A percentile compares a stretch with the other conserved stretches of the same genome.
phyloP scores from a whole-genome alignment of 2,329 filamentous ascomycete genomes.

The Fusarium sp. region DNA sequence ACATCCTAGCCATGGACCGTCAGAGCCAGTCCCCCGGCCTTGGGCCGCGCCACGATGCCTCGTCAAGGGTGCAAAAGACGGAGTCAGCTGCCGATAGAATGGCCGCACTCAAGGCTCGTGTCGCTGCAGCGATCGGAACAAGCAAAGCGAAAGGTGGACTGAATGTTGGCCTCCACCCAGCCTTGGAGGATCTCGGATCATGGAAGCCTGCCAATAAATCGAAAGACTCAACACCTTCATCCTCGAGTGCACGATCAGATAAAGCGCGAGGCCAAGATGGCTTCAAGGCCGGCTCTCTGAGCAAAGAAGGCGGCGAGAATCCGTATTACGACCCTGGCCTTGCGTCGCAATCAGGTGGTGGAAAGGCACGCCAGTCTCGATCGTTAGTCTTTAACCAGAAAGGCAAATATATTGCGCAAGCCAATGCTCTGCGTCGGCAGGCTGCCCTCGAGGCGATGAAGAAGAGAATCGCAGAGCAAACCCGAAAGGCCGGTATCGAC shows the following conservation, averaged over 20 bases:
- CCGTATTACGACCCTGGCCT: constrained; percentile 84
- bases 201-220: constrained; percentile 59
- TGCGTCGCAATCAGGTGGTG: constrained; percentile 66
- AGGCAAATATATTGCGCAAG: constrained; percentile 97
- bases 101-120: constrained; percentile 82
- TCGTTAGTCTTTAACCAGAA: constrained; percentile 92
- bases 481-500: constrained; percentile 91
- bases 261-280: constrained; percentile 29
- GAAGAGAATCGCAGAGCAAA: constrained; percentile 87
- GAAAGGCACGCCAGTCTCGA: constrained; percentile 76
- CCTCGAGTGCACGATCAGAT: constrained; percentile 28
- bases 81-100: constrained; percentile 73
- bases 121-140: constrained; percentile 77
- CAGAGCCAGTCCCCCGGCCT: constrained; percentile 63
- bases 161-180: constrained; percentile 82
- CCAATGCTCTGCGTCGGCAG: constrained; percentile 87
- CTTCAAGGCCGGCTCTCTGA: constrained; percentile 33
- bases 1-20: constrained; percentile 60
- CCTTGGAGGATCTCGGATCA: constrained; percentile 69
- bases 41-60: constrained; percentile 67
- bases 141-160: constrained; percentile 74
- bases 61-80: constrained; percentile 66
- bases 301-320: constrained; percentile 59
- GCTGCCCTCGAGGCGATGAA: constrained; percentile 94
- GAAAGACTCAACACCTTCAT: constrained; percentile 40